Base-by-base conservation (phyloP, 108 stramenopile genomes). In the Schizochytrium sp. region DNA sequence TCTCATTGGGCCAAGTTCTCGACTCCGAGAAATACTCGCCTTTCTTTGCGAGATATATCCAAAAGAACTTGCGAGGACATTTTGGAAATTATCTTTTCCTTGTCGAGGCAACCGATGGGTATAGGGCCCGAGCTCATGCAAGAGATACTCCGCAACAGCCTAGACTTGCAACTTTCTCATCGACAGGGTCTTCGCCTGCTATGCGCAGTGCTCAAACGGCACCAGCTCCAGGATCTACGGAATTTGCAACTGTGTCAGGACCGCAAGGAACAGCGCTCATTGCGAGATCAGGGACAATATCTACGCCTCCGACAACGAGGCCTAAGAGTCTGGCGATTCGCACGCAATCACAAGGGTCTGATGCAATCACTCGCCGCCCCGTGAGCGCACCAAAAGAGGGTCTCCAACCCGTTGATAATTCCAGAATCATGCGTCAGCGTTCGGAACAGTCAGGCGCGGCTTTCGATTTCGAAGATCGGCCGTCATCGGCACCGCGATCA, bases 71-170 rank as follows among this genome's bases (percentile, higher is more conserved):
- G 47, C 76, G 50, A 38, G 76, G 53, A 0, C 50, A 55, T 40
- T 55, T 83, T 42, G 76, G 76, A 5, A 83, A 83, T 1, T 55
- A 55, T 10, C 76, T 55, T 55, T 83, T 83, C 76, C 76, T 83
- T 53, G 53, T 83, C 76, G 76, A 83, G 76, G 50, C 53, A 7
- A 83, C 49, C 76, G 53, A 49, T 10, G 55, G 28, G 3, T 83
- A 83, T 28, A 46, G 53, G 45, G 53, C 76, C 50, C 10, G 53
- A 47, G 47, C 53, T 47, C 76, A 83, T 2, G 76, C 47, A 38
- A n/a, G 76, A 5, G 64, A 38, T 44, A 69, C 64, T 7, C 42
- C 42, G 0, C 40, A 44, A 10, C 15, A 38, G 5, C 40, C 64
- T 2, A 38, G 64, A 0, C 64, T 69, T 0, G 64, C 19, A 38